Conservation (phyloP, 208 protist genomes). For the Trypanosoma scelopori region DNA sequence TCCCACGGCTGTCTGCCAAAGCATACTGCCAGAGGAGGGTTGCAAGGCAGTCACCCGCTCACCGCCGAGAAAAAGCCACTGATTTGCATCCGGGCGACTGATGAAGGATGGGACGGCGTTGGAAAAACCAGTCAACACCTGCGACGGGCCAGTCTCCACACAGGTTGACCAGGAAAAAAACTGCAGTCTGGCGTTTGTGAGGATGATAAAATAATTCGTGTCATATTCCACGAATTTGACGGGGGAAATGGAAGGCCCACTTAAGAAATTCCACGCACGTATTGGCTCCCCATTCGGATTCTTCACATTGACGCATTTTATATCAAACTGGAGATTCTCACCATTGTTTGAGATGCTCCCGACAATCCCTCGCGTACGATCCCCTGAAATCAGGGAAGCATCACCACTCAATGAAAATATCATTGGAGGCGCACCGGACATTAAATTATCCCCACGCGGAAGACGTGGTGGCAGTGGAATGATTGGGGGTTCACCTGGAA, state of each 20-base stretch:
- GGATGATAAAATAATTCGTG: constrained; percentile 14
- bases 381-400: constrained; percentile 16
- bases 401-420: constrained; percentile 8
- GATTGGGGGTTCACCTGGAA: constrained; percentile 22
- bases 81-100: constrained; percentile 3
- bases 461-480: constrained; percentile 8
- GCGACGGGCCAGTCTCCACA: neutral
- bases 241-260: neutral
- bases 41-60: neutral
- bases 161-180: constrained; percentile 25
- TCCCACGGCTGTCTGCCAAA: constrained; percentile 9
- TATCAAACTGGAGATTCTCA: neutral
- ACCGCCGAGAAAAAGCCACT: constrained; percentile 10
- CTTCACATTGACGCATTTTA: constrained; percentile 11
- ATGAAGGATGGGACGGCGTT: constrained; percentile 15
- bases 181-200: neutral
- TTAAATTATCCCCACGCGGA: constrained; percentile 21
- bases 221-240: constrained; percentile 15
- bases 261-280: constrained; percentile 8
- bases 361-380: constrained; percentile 3
- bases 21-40: constrained; percentile 4
- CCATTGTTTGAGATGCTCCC: neutral
- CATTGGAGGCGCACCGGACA: constrained; percentile 23
- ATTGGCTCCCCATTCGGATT: constrained; percentile 5
- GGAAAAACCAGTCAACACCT: neutral